Conservation (phyloP, 805 yeast species). For the Myxozyma monticola region DNA sequence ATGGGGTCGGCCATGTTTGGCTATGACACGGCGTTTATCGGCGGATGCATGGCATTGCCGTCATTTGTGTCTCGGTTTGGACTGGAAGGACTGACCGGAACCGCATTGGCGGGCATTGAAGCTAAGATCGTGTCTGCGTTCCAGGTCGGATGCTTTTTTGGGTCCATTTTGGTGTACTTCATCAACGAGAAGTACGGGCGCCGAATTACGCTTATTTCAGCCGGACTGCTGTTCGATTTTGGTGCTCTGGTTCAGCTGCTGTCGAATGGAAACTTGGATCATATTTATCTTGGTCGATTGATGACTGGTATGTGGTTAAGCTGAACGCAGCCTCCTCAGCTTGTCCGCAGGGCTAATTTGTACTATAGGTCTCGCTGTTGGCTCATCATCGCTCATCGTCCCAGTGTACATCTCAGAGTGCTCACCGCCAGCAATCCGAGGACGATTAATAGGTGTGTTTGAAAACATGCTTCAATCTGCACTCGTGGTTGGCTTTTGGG, state of each 20-base stretch:
- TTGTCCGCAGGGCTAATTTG: no score
- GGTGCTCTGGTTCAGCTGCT: slow-evolving; percentile 83
- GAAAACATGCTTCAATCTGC: slow-evolving; percentile 65
- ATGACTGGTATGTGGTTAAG: slow-evolving; percentile 52
- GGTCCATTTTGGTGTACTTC: slow-evolving; percentile 50
- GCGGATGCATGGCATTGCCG: slow-evolving; percentile 71
- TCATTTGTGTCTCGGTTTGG: slow-evolving; percentile 43
- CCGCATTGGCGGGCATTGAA: slow-evolving; percentile 11
- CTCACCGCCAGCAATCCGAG: slow-evolving; percentile 60
- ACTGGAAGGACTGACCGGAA: slow-evolving; percentile 38
- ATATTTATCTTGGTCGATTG: slow-evolving; percentile 57
- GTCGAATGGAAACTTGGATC: slow-evolving; percentile 76
- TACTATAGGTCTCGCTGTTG: slow-evolving; percentile 51
- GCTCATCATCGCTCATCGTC: slow-evolving; percentile 63
- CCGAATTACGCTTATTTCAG: slow-evolving; percentile 40
- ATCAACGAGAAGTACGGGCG: slow-evolving; percentile 15
- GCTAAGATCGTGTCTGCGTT: slow-evolving; percentile 16
- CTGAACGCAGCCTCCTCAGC: no score
- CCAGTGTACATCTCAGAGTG: slow-evolving; percentile 68
- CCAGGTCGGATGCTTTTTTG: slow-evolving; percentile 33
- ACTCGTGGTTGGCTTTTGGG: slow-evolving; percentile 59
- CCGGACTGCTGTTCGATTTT: slow-evolving; percentile 55
- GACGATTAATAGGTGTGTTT: slow-evolving; percentile 58
- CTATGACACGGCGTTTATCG: slow-evolving; percentile 84
- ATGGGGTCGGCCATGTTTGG: slow-evolving; percentile 45